These are phyloP conservation scores for Sphagnum magellanicum DNA, from an alignment of 228 moss, liverwort and hornwort genomes.

Conservation along the genomic window DNA sequence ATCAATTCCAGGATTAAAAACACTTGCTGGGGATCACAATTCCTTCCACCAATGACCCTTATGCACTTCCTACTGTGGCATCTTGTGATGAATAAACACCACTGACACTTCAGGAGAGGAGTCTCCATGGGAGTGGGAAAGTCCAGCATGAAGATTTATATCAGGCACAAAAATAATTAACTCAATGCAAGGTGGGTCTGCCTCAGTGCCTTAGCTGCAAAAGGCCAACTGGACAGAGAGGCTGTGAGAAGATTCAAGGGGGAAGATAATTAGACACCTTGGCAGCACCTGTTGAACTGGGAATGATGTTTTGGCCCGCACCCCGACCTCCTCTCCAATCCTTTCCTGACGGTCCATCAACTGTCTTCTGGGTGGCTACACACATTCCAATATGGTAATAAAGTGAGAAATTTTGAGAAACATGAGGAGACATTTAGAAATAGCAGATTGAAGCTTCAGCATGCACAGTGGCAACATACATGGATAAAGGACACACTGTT, in stretches of 20 bases:
- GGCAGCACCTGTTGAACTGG: slow-evolving; percentile 51
- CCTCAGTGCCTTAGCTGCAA: not conserved
- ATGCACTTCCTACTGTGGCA: not conserved
- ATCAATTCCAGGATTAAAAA: not conserved
- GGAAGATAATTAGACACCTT: slow-evolving; percentile 12
- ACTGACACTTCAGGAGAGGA: slow-evolving; percentile 43
- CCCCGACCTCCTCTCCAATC: slow-evolving; percentile 34
- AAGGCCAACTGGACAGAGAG: not conserved
- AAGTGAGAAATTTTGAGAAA: not conserved
- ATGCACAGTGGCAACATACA: no score
- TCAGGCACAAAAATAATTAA: not conserved
- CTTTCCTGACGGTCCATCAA: slow-evolving; percentile 22
- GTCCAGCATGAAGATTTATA: slow-evolving; percentile 37
- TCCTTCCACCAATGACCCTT: not conserved
- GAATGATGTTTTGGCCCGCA: slow-evolving; percentile 26
- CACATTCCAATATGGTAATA: not conserved
- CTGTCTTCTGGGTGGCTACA: slow-evolving; percentile 25
- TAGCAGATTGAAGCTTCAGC: no score
- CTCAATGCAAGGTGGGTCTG: not conserved
- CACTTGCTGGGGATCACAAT: no score
- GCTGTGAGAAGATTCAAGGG: not conserved
- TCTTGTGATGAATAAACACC: slow-evolving; percentile 44
- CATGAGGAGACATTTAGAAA: not conserved
- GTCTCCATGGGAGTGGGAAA: slow-evolving; percentile 40
- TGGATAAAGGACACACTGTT: no score